Evolutionary conservation across 169 alveolate genomes (phyloP), one percentile per base, ranked within the genome.

Genomic region (Plasmodium inui): DNA sequence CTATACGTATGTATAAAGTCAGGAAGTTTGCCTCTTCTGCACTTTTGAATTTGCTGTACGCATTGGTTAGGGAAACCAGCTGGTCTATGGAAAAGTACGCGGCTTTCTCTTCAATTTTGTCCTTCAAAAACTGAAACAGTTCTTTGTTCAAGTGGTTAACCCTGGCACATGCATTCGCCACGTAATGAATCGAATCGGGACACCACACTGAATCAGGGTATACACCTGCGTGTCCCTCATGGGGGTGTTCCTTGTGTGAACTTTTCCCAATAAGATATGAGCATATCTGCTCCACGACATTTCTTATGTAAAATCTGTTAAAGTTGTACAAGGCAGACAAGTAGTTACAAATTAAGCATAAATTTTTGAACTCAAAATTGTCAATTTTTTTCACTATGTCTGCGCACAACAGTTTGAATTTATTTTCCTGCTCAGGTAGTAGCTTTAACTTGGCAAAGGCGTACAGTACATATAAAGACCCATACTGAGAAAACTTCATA

Each of bases 31-130:
- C 28, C 72, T 88, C 83, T 88, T 88, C 94, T 37, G 94, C 94
- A 88, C 73, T 88, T 88, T 88, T 88, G 46, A 88, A 88, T 78
- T 88, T 88, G 39, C 94, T 88, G 50, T 61, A 88, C 50, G 94
- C 94, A 79, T 88, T 88, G 1, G 78, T 79, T 79, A 88, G 55
- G 22, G 94, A 88, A 1, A 88, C 94, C 17, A 88, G 46, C 50
- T 88, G 90, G 53, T 88, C 94, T 57, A 88, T 17, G 71, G 94
- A 79, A 57, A 88, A 88, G 19, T 28, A 57, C 10, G 46, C 8
- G 0, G 82, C 55, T 61, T 39, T 88, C 50, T 88, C 82, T 78
- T 88, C 89, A 57, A 88, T 88, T 79, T 41, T 39, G 6, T 37
- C 37, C 82, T 88, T 78, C 53, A 76, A 78, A 61, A 79, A 88